Base-by-base conservation (phyloP, 169 alveolate genomes). In the Plasmodium gonderi region DNA sequence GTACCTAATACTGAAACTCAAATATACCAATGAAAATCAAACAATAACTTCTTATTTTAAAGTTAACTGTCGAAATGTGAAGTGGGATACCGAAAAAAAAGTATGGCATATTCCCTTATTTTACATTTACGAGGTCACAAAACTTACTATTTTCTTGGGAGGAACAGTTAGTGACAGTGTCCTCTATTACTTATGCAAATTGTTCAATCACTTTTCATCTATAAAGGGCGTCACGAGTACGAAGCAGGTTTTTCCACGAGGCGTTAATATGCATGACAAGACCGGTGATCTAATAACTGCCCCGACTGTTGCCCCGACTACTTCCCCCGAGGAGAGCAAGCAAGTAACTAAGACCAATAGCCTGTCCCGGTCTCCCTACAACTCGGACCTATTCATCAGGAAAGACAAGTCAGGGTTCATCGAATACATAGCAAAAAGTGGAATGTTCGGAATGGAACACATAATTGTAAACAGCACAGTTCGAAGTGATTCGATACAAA, bases 71-170 rank as follows among this genome's bases (percentile, higher is more conserved):
- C 54, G 92, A 36, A 83, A 83, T 72, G 82, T 45, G 8, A 69
- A 83, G 60, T 83, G 92, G 92, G 92, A 83, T 0, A 83, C 60
- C 17, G 92, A 83, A 60, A 83, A 83, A 8, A 83, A 83, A 64
- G 82, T 83, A 23, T 83, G 92, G 92, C 85, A 83, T 76, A 83
- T 83, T 26, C 92, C 92, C 23, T 47, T 83, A 23, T 83, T 83
- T 83, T 83, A 83, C 38, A 83, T 83, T 0, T 83, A 69, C 44
- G 92, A 83, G 77, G 64, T 83, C 33, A 44, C 78, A 1, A 83
- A 83, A 42, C 82, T 83, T 7, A 83, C 92, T 3, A 38, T 83
- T 36, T 83, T 69, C 64, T 64, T 83, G 65, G 92, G 92, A 0
- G 92, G 92, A 17, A 69, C 65, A 2, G 92, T 83, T n/a, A 83